These are phyloP conservation scores for Meira nashicola DNA, from an alignment of 1,284 basidiomycete species.

Conservation along the genomic window DNA sequence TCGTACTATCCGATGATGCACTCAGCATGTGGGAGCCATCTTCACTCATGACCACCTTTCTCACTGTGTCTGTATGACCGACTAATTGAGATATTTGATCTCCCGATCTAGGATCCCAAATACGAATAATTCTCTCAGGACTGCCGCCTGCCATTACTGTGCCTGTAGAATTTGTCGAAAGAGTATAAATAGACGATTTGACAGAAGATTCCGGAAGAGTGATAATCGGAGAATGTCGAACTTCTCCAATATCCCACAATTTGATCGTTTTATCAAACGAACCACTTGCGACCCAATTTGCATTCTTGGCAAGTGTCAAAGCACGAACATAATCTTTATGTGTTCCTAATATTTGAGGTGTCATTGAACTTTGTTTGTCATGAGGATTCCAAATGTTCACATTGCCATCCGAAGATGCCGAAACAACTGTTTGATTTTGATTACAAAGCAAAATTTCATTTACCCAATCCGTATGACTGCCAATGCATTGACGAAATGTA, in stretches of 20 bases:
- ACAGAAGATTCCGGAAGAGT: slow-evolving; percentile 19
- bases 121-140: slow-evolving; percentile 78
- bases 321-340: slow-evolving; percentile 90
- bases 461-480: slow-evolving; percentile 74
- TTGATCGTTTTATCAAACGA: slow-evolving; percentile 91
- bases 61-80: slow-evolving; percentile 94
- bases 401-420: slow-evolving; percentile 91
- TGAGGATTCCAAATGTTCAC: slow-evolving; percentile 93
- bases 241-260: slow-evolving; percentile 65
- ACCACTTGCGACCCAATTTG: slow-evolving; percentile 66
- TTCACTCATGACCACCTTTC: slow-evolving; percentile 78
- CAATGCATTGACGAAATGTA: slow-evolving; percentile 40
- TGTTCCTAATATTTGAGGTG: slow-evolving; percentile 68
- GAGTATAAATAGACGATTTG: slow-evolving; percentile 50
- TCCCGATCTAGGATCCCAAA: slow-evolving; percentile 79
- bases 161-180: slow-evolving; percentile 64
- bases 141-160: slow-evolving; percentile 79
- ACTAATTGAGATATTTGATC: slow-evolving; percentile 37
- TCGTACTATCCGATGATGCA: slow-evolving; percentile 60
- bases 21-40: slow-evolving; percentile 68
- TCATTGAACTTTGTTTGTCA: slow-evolving; percentile 60
- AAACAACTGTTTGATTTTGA: slow-evolving; percentile 82
- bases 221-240: slow-evolving; percentile 38
- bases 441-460: slow-evolving; percentile 92
- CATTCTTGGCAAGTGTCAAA: slow-evolving; percentile 46